Evolutionary conservation across 352 stramenopile species (phyloP).

Genomic region (Phytophthora podocarpi): DNA sequence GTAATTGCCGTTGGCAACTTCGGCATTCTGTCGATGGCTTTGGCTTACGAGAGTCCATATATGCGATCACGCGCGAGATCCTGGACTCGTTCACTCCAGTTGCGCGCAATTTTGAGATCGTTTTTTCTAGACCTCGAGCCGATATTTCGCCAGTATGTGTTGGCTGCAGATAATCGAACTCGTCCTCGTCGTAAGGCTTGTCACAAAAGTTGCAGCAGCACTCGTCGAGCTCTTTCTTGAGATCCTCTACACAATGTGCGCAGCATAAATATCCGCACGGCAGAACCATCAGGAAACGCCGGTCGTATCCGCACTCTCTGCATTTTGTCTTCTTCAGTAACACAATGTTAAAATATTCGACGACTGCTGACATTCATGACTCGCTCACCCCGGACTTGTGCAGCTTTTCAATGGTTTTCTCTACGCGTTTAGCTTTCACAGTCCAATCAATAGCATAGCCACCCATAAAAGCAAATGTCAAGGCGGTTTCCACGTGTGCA

Average conservation of each 20-base stretch:
- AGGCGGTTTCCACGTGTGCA: conserved; percentile 43
- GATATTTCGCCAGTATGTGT: conserved; percentile 24
- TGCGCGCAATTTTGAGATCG: conserved; percentile 44
- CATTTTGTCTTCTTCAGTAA: conserved; percentile 51
- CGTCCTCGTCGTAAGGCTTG: conserved; percentile 20
- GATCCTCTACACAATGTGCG: conserved; percentile 86
- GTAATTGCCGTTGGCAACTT: conserved; percentile 71
- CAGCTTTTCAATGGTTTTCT: conserved; percentile 51
- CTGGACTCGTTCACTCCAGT: conserved; percentile 31
- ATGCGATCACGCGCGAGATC: conserved; percentile 35
- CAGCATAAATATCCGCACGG: conserved; percentile 92
- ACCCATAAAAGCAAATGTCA: conserved; percentile 53
- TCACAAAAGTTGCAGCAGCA: conserved; percentile 14
- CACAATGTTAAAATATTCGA: conserved; percentile 51
- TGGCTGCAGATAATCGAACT: conserved; percentile 25
- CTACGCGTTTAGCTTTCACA: conserved; percentile 14
- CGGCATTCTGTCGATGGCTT: conserved; percentile 61
- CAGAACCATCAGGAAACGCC: conserved; percentile 88
- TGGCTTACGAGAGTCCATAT: conserved; percentile 46
- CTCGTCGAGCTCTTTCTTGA: conserved; percentile 13
- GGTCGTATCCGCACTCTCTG: conserved; percentile 59
- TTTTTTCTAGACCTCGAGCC: conserved; percentile 39
- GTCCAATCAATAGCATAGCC: conserved; percentile 43
- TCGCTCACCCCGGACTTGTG: conserved; percentile 25
- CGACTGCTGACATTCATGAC: conserved; percentile 27